Base-by-base conservation (phyloP, 2,329 filamentous ascomycete species). In the Paramyrothecium roridum region DNA sequence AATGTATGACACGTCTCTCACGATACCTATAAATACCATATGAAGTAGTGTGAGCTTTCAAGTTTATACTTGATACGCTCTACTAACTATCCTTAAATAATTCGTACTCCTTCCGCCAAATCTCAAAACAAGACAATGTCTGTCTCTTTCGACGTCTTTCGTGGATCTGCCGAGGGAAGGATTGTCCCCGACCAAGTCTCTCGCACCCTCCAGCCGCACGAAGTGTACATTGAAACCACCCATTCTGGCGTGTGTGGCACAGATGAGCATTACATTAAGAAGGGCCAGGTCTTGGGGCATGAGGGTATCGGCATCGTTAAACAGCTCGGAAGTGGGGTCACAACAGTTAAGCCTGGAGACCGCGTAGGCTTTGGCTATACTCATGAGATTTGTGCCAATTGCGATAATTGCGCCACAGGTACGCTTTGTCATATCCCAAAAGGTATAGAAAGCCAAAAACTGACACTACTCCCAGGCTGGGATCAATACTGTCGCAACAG, bases 291-390 rank as follows among this genome's bases (percentile, higher is more conserved):
- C 19, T 61, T 77, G 1, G 75, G 75, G 19, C 75, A 77, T 57
- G 75, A 78, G 61, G 72, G 75, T 40, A 67, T 75, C 21, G 75
- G 76, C 23, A 50, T 70, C 22, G 65, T 77, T 4, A 67, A 26
- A 8, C 56, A 61, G 19, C 57, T 74, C 49, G 76, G 76, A 13
- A 49, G 61, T 3, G 62, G 59, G 8, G 73, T 76, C 16, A 64
- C n/a, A n/a, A n/a, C n/a, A n/a, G n/a, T n/a, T 52, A 63, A 68
- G 30, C 26, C 59, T 7, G 75, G 74, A 12, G 73, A 79, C 48
- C n/a, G n/a, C n/a, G 73, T 71, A 20, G 74, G 74, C 23, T 71
- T 70, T 65, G 73, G 75, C 47, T 74, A 65, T 53, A 56, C 60
- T 34, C 57, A 59, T 30, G 58, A 61, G n/a, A 56, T 65, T 47